phyloP scores from a whole-genome alignment of 176 grass and related monocot genomes.

The Typha latifolia region DNA sequence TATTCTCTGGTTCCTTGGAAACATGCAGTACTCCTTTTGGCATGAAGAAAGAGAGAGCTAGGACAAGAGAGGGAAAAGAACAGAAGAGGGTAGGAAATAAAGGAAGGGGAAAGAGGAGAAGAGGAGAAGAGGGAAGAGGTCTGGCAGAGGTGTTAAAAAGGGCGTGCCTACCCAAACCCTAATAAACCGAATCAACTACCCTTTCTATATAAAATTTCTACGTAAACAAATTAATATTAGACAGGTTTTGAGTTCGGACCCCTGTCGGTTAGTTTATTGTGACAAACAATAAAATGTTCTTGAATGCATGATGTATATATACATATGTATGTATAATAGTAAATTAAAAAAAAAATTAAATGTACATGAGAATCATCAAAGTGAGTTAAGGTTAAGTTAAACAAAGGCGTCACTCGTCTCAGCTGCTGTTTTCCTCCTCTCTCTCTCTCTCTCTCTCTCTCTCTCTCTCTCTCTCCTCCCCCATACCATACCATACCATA shows the following conservation, averaged over 20 bases:
- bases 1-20: constrained; percentile 1
- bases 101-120: not conserved
- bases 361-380: not conserved
- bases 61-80: not conserved
- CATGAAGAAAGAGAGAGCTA: not conserved
- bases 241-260: too few relatives aligned
- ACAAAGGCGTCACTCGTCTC: not conserved
- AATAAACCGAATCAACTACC: too few relatives aligned
- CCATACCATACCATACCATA: constrained; percentile 19
- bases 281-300: too few relatives aligned
- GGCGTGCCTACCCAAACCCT: too few relatives aligned
- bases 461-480: constrained; percentile 27
- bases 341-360: too few relatives aligned
- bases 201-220: too few relatives aligned
- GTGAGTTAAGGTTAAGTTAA: not conserved
- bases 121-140: not conserved
- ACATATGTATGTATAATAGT: too few relatives aligned
- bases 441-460: constrained; percentile 1
- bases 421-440: not conserved
- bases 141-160: too few relatives aligned
- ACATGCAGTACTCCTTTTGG: not conserved
- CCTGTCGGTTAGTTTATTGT: too few relatives aligned
- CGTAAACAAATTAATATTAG: too few relatives aligned
- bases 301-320: too few relatives aligned
- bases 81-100: not conserved